Evolutionary conservation across 805 yeast genomes (phyloP).

Genomic region (Ascoidea tarda): DNA sequence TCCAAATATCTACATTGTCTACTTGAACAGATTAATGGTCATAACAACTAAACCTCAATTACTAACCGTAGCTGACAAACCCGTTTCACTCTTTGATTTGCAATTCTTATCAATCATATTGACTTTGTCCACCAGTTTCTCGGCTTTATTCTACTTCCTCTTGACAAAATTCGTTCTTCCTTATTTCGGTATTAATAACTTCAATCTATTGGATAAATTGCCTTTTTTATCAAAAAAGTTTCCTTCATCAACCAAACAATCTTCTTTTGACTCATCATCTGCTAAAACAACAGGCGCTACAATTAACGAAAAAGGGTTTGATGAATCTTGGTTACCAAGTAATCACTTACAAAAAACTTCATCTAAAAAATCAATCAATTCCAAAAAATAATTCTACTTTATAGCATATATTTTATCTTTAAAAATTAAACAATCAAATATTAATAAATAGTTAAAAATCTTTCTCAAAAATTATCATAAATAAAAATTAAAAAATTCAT

Average conservation of each 20-base stretch:
- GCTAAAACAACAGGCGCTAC: slow-evolving; percentile 17
- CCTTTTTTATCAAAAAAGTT: slow-evolving; percentile 14
- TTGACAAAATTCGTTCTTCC: slow-evolving; percentile 29
- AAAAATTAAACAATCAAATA: too few relatives aligned
- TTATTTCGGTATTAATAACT: slow-evolving; percentile 26
- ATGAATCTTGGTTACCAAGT: slow-evolving; percentile 47
- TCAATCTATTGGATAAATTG: slow-evolving; percentile 15
- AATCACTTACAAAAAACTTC: slow-evolving; percentile 25
- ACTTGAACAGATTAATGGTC: slow-evolving; percentile 33
- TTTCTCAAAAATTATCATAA: too few relatives aligned
- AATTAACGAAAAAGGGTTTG: slow-evolving; percentile 14
- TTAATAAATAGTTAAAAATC: too few relatives aligned
- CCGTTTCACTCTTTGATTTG: slow-evolving; percentile 61
- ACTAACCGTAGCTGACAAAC: slow-evolving; percentile 44
- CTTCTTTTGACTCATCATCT: slow-evolving; percentile 10
- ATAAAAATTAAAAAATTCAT: too few relatives aligned
- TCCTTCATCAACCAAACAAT: slow-evolving; percentile 14
- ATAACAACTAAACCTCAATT: slow-evolving; percentile 46
- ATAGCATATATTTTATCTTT: too few relatives aligned
- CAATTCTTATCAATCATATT: slow-evolving; percentile 51
- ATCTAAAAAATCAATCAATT: too few relatives aligned
- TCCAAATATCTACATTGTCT: slow-evolving; percentile 44
- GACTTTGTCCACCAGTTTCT: slow-evolving; percentile 34
- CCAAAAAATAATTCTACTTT: too few relatives aligned
- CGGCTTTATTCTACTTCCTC: slow-evolving; percentile 32